Evolutionary conservation across 2,329 filamentous ascomycete species (phyloP), one percentile per base, ranked within the genome.

Genomic region (Fonsecaea pugnacius): DNA sequence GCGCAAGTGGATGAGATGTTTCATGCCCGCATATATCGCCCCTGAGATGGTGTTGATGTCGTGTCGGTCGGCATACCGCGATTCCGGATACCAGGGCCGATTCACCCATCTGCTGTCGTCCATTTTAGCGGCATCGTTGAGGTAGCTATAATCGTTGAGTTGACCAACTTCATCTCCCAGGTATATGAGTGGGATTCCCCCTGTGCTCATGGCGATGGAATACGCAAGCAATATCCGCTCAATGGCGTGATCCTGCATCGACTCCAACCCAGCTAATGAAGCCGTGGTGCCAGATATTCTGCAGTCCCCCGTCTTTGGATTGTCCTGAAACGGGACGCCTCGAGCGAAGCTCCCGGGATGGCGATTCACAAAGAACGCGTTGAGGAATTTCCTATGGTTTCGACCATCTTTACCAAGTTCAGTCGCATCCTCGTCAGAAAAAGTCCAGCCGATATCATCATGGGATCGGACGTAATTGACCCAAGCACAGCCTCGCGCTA

Each of bases 381-480:
- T 70, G 24, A 70, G 62, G 53, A 70, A 70, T 32, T 68, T 70
- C 1, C 69, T 36, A 58, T 70, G 69, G 36, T 63, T 69, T 1
- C 18, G n/a, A 12, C 69, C 69, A 4, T 68, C 53, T 54, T 70
- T 69, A 4, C 67, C 69, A 7, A 70, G 60, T 53, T 70, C 69
- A 24, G 57, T 36, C 1, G 69, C 69, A 38, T 70, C 69, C 50
- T 69, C 67, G 51, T 70, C 69, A 3, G 65, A 68, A 46, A 70
- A 70, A 2, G 69, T 70, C 69, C 69, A 70, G 16, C 69, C 69
- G 9, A 70, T 70, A 38, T 70, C 69, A 30, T 70, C 69, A 48
- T 70, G 69, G 12, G 65, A 68, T 7, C 69, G 65, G 24, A 70
- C 69, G 43, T 70, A 70, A 48, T 70, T 70, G 56, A 70, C 69